phyloP scores from a whole-genome alignment of 2,329 filamentous ascomycete species.

The Corinectria fuckeliana region DNA sequence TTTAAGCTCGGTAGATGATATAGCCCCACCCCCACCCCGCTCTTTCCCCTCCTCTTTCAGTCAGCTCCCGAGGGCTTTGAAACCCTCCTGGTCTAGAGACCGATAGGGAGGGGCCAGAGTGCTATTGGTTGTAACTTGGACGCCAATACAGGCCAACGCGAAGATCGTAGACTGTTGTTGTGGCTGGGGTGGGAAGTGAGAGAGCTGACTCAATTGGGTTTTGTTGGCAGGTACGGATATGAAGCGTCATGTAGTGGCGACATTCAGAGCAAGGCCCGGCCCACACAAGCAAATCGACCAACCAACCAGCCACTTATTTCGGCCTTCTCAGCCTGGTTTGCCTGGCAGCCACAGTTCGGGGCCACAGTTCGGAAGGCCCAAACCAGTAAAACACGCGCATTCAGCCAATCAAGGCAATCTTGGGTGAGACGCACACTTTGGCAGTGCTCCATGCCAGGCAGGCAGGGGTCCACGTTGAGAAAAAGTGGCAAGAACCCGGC shows the following conservation, averaged over 20 bases:
- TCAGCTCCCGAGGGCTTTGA: background rate
- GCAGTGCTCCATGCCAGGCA: background rate
- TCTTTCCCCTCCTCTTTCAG: background rate
- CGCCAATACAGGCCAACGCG: background rate
- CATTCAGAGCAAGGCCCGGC: background rate
- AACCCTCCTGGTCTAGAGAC: background rate
- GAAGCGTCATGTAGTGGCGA: background rate
- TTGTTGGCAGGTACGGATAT: background rate
- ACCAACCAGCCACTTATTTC: background rate
- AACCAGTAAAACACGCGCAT: background rate
- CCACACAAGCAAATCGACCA: background rate
- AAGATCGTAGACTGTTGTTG: background rate
- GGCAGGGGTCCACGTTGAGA: no score
- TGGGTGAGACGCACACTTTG: constrained; percentile 26
- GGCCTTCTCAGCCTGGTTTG: background rate
- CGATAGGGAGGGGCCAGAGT: background rate
- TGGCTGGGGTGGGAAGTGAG: background rate
- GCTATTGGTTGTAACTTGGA: background rate
- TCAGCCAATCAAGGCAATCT: constrained; percentile 23
- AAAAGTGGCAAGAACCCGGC: constrained; percentile 14
- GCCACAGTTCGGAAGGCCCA: constrained; percentile 21
- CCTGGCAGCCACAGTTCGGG: constrained; percentile 1
- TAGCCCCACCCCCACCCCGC: background rate
- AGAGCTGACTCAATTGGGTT: background rate
- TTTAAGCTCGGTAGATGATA: background rate